Conservation (phyloP, 441 rosid genomes). For the Eruca vesicaria region DNA sequence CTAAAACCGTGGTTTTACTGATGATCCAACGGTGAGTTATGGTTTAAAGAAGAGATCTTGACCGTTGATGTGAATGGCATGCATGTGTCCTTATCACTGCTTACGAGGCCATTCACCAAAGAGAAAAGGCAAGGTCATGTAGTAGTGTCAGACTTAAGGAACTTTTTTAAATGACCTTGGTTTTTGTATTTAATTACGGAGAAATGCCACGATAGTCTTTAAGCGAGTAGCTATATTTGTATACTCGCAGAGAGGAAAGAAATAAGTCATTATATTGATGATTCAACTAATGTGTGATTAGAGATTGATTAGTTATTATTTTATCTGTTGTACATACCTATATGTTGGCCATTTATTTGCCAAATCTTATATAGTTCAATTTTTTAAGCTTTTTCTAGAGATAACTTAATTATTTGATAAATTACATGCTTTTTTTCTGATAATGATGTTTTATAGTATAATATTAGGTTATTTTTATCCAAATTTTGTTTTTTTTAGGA, state of each 20-base stretch:
- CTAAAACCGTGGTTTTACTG: constrained; percentile 40
- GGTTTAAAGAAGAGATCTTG: constrained; percentile 32
- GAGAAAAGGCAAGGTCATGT: constrained; percentile 25
- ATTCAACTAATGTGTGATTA: constrained; percentile 6
- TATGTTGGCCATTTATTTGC: not conserved
- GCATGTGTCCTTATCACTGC: constrained; percentile 80
- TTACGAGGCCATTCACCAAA: constrained; percentile 38
- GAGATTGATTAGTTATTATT: constrained; percentile 9
- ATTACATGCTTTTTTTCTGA: not conserved
- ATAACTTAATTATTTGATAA: not conserved
- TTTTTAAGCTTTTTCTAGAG: not conserved
- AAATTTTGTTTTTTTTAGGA: not conserved
- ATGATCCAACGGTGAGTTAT: constrained; percentile 47
- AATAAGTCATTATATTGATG: not conserved
- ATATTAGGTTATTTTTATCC: not conserved
- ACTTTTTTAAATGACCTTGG: not conserved
- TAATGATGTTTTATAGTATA: not conserved
- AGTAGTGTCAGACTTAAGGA: constrained; percentile 20
- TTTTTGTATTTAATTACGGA: constrained; percentile 11
- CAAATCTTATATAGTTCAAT: not conserved
- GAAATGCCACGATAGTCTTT: constrained; percentile 29
- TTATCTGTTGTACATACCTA: not conserved
- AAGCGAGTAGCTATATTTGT: not conserved
- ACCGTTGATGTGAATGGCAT: constrained; percentile 55
- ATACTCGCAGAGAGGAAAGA: not conserved